Percentiles rank a stretch among this genome's conserved stretches.
Evolutionary conservation across 2,329 filamentous ascomycete species (phyloP).

Genomic region (Nemania sp.): DNA sequence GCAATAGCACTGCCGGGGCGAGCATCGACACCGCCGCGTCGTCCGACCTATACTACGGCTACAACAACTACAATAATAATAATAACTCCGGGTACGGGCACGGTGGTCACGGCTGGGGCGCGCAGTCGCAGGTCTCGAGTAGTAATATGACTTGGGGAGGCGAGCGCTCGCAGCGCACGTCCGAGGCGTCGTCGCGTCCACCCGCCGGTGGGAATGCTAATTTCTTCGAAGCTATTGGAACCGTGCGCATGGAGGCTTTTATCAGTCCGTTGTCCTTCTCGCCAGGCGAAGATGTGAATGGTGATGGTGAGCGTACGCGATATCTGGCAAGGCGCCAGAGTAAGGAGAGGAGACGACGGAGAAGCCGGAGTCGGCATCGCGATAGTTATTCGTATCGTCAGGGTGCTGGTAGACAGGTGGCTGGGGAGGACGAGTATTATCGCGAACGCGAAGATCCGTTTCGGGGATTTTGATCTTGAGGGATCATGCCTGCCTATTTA

Average conservation of each 20-base stretch:
- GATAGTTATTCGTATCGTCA: conserved; percentile 55
- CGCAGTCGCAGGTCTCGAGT: conserved; percentile 53
- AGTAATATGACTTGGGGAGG: conserved; percentile 49
- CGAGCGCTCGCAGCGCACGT: conserved; percentile 56
- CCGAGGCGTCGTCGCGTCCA: conserved; percentile 59
- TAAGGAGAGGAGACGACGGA: conserved; percentile 57
- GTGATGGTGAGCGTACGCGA: conserved; percentile 55
- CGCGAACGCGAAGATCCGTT: conserved; percentile 65
- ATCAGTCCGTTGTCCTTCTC: conserved; percentile 66
- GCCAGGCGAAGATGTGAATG: conserved; percentile 50
- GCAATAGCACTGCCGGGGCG: conserved; percentile 61
- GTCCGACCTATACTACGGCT: conserved; percentile 62
- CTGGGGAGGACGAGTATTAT: conserved; percentile 59
- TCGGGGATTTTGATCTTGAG: conserved; percentile 58
- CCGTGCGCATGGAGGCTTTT: conserved; percentile 96
- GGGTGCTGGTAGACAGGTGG: conserved; percentile 47
- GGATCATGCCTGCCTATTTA: too few species aligned
- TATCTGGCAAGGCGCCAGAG: conserved; percentile 55
- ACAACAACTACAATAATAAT: conserved; percentile 52
- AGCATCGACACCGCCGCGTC: conserved; percentile 62
- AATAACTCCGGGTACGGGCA: conserved; percentile 50
- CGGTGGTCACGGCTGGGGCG: too few species aligned
- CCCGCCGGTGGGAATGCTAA: conserved; percentile 53
- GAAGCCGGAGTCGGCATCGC: conserved; percentile 57
- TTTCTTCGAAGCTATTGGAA: conserved; percentile 88